Conservation (phyloP, 2,329 filamentous ascomycete genomes). For the Phaeomoniella chlamydospora region DNA sequence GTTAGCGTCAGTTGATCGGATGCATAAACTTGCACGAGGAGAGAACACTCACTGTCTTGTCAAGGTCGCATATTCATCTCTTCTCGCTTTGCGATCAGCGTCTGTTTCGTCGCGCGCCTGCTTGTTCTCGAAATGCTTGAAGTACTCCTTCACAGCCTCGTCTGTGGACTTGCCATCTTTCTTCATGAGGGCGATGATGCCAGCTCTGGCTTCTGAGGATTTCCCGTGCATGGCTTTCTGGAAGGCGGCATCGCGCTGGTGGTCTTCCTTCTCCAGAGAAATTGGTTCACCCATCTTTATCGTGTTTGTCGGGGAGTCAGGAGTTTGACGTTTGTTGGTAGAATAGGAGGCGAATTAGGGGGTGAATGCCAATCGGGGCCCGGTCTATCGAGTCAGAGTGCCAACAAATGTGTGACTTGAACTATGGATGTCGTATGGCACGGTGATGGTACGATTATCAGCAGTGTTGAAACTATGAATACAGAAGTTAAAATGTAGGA, state of each 20-base stretch:
- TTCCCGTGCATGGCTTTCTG: conserved; percentile 75
- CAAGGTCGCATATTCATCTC: conserved; percentile 80
- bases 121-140: conserved; percentile 94
- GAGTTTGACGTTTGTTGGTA: too few relatives aligned
- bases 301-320: too few relatives aligned
- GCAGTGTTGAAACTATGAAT: too few relatives aligned
- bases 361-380: too few relatives aligned
- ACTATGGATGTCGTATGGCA: too few relatives aligned
- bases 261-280: conserved; percentile 67
- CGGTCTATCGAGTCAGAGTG: too few relatives aligned
- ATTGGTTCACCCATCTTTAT: background rate
- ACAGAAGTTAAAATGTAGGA: too few relatives aligned
- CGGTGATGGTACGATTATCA: too few relatives aligned
- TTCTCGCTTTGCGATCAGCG: conserved; percentile 65
- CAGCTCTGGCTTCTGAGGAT: conserved; percentile 55
- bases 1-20: conserved; percentile 3
- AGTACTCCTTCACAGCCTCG: conserved; percentile 78
- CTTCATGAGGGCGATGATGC: conserved; percentile 60
- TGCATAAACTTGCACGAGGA: conserved; percentile 6
- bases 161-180: conserved; percentile 71
- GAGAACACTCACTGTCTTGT: conserved; percentile 65
- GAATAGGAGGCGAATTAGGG: too few relatives aligned
- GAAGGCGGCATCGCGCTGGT: conserved; percentile 75
- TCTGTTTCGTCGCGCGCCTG: conserved; percentile 64
- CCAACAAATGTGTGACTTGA: too few relatives aligned